Evolutionary conservation across 768 basidiomycete species (phyloP).

Genomic region (Phanerochaete sordida): DNA sequence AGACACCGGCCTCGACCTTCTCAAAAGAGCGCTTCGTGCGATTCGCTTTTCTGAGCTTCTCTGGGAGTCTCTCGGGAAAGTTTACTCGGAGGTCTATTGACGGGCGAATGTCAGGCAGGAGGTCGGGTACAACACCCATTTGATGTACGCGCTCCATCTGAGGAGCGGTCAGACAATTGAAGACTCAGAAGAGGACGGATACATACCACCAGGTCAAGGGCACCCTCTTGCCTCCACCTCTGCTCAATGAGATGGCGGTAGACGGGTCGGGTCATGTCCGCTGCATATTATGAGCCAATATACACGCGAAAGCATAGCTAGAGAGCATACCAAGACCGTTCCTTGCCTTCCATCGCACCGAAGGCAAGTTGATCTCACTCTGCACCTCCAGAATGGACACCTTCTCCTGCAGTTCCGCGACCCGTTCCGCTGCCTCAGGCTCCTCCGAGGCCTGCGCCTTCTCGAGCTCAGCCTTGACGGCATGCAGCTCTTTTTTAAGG

Average conservation of each 20-base stretch:
- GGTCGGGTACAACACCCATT: constrained; percentile 89
- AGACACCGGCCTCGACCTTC: constrained; percentile 69
- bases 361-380: constrained; percentile 80
- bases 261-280: constrained; percentile 62
- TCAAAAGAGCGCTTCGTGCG: constrained; percentile 27
- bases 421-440: constrained; percentile 31
- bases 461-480: constrained; percentile 28
- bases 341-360: constrained; percentile 71
- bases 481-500: constrained; percentile 42
- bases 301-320: neutral
- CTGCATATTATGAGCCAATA: constrained; percentile 30
- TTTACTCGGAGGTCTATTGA: constrained; percentile 71
- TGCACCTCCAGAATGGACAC: constrained; percentile 69
- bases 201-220: constrained; percentile 78
- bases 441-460: constrained; percentile 21
- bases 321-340: constrained; percentile 70
- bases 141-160: constrained; percentile 93
- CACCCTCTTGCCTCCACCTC: constrained; percentile 81
- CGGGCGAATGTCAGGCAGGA: constrained; percentile 69
- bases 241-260: constrained; percentile 82
- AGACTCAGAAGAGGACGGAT: neutral
- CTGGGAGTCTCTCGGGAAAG: constrained; percentile 38
- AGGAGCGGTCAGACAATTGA: neutral
- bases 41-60: constrained; percentile 21
- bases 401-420: constrained; percentile 46